phyloP scores from a whole-genome alignment of 2,329 filamentous ascomycete genomes.

The Ophiostoma sp. region DNA sequence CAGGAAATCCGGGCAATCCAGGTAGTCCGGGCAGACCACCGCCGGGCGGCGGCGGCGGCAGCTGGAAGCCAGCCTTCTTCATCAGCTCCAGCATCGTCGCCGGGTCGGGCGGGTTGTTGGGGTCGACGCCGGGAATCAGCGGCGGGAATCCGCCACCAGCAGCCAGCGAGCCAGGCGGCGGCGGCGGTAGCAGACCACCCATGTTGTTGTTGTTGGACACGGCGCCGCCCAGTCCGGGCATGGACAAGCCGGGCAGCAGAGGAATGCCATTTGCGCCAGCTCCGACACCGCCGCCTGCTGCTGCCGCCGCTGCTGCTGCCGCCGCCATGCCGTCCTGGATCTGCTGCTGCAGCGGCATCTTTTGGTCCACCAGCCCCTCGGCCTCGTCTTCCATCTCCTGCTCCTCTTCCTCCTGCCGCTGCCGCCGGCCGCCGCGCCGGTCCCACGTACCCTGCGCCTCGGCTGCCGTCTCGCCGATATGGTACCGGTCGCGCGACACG shows the following conservation, averaged over 20 bases:
- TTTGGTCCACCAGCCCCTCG: conserved; percentile 87
- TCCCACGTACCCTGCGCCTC: conserved; percentile 95
- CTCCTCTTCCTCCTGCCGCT: conserved; percentile 87
- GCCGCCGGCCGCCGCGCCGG: conserved; percentile 67
- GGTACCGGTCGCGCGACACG: conserved; percentile 83
- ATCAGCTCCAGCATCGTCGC: conserved; percentile 59
- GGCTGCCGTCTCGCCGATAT: conserved; percentile 88
- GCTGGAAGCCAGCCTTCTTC: conserved; percentile 58
- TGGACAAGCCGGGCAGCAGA: conserved; percentile 57
- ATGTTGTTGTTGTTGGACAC: conserved; percentile 28
- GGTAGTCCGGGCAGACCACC: neutral
- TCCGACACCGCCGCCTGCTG: neutral
- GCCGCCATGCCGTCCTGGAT: conserved; percentile 10
- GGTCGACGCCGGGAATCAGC: conserved; percentile 52
- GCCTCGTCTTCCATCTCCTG: conserved; percentile 90
- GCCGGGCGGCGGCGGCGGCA: conserved; percentile 45
- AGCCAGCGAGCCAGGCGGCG: conserved; percentile 46
- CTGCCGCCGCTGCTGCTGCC: neutral
- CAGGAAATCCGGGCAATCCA: neutral
- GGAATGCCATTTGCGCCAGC: conserved; percentile 32
- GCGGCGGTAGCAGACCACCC: conserved; percentile 42
- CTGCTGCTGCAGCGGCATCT: conserved; percentile 51
- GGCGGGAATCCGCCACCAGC: conserved; percentile 32
- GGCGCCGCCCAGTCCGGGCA: conserved; percentile 47
- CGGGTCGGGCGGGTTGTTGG: conserved; percentile 56